These are phyloP conservation scores for Aspergillus sp. DNA, from an alignment of 2,329 filamentous ascomycete species.

Conservation along the genomic window DNA sequence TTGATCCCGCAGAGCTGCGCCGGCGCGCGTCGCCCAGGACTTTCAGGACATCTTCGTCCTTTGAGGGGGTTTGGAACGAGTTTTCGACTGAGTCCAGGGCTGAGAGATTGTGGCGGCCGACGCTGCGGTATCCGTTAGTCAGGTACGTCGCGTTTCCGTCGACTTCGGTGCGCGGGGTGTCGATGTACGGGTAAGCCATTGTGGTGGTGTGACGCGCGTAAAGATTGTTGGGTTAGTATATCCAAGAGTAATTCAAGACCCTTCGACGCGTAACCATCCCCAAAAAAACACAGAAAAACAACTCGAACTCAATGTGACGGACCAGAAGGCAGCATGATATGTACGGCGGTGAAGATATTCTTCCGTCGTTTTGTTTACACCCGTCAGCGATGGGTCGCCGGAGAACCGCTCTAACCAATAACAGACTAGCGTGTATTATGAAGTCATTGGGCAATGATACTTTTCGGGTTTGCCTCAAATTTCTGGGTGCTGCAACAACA, in stretches of 20 bases:
- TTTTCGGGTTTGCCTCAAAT: slow-evolving; percentile 3
- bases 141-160: slow-evolving; percentile 83
- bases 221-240: slow-evolving; percentile 13
- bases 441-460: slow-evolving; percentile 36
- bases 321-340: slow-evolving; percentile 22
- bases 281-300: slow-evolving; percentile 4
- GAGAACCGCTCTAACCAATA: slow-evolving; percentile 36
- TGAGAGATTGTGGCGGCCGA: slow-evolving; percentile 45
- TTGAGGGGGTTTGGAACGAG: slow-evolving; percentile 81
- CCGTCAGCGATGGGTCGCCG: background rate
- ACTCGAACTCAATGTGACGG: slow-evolving; percentile 13
- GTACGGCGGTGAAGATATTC: slow-evolving; percentile 33
- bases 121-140: slow-evolving; percentile 64
- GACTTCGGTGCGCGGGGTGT: slow-evolving; percentile 81
- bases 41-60: slow-evolving; percentile 75
- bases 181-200: slow-evolving; percentile 73
- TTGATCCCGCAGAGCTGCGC: slow-evolving; percentile 58
- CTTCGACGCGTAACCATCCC: slow-evolving; percentile 36
- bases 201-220: slow-evolving; percentile 33
- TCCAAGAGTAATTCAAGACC: slow-evolving; percentile 8
- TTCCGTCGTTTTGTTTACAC: slow-evolving; percentile 43
- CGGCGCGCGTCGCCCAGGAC: slow-evolving; percentile 69
- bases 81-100: slow-evolving; percentile 81
- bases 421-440: slow-evolving; percentile 39
- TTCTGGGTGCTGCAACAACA: background rate